phyloP scores from a whole-genome alignment of 768 basidiomycete species.

The Russula earlei region DNA sequence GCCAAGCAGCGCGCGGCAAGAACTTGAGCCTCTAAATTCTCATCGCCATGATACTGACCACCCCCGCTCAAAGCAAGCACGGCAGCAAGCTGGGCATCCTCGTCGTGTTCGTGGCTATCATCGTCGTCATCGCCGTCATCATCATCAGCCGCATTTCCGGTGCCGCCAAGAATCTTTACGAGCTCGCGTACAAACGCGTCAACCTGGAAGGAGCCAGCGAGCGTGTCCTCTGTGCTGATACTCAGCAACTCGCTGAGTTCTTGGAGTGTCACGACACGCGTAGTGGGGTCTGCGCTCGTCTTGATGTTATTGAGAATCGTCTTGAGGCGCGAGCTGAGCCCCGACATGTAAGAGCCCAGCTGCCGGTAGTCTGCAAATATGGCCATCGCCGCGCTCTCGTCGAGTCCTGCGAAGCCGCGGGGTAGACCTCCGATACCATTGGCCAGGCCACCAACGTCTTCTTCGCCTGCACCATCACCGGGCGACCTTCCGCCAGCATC shows the following conservation, averaged over 20 bases:
- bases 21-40: conserved; percentile 88
- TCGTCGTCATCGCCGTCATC: conserved; percentile 62
- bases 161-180: conserved; percentile 81
- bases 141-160: conserved; percentile 60
- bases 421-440: conserved; percentile 23
- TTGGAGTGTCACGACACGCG: conserved; percentile 81
- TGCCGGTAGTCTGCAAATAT: conserved; percentile 84
- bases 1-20: conserved; percentile 94
- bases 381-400: conserved; percentile 65
- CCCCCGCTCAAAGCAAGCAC: conserved; percentile 77
- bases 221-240: conserved; percentile 94
- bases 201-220: conserved; percentile 92
- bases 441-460: conserved; percentile 27
- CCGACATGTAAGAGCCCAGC: conserved; percentile 88
- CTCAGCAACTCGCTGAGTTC: conserved; percentile 91
- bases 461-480: conserved; percentile 27
- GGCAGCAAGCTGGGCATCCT: conserved; percentile 83
- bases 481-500: conserved; percentile 30
- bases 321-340: conserved; percentile 80
- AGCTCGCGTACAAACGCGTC: conserved; percentile 89
- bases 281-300: conserved; percentile 71
- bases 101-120: conserved; percentile 51
- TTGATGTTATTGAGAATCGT: conserved; percentile 86
- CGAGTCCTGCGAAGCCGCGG: conserved; percentile 30
- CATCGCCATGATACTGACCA: conserved; percentile 60